Evolutionary conservation across 257 asterid species (phyloP), one percentile per base, ranked within the genome.

Genomic region (Solanum pinnatisectum): DNA sequence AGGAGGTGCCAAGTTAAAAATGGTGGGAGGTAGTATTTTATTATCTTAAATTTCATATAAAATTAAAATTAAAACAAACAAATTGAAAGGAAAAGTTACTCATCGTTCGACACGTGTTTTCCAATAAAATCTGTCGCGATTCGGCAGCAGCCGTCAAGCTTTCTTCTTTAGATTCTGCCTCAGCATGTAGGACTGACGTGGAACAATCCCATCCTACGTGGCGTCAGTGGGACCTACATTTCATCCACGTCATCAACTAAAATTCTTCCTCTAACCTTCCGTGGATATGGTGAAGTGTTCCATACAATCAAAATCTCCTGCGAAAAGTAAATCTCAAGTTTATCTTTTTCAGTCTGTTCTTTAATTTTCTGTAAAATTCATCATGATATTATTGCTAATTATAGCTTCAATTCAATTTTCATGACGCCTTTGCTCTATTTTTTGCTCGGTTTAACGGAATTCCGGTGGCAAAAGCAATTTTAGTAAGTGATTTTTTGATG

Each of bases 131-230:
- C 95, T 86, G 84, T 39, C 87, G 44, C 27, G 94, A 92, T 92
- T 92, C 89, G 88, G 88, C 87, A 90, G 85, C 83, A 72, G 36
- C 37, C 89, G 70, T 88, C 42, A 87, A 59, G 85, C 88, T 87
- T 89, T 59, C 91, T 84, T 88, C 89, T 91, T 93, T 94, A 91
- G 96, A 94, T 95, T 89, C 88, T 59, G 93, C 89, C 94, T 25
- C 89, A 3, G 0, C 18, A n/a, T 32, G 22, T 18, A 52, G 5
- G 60, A 4, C 89, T 85, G 39, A 87, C 87, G 88, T 91, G 92
- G 84, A 42, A 4, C 37, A 0, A 27, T 1, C 3, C 6, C 5
- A 22, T 87, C 94, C 89, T 16, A 91, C 93, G 89, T 95, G 98
- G 86, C 93, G 2, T 2, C 35, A 27, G 20, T 33, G 27, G 16